Base-by-base conservation (phyloP, 2,329 filamentous ascomycete genomes). In the Apiospora phragmitis region DNA sequence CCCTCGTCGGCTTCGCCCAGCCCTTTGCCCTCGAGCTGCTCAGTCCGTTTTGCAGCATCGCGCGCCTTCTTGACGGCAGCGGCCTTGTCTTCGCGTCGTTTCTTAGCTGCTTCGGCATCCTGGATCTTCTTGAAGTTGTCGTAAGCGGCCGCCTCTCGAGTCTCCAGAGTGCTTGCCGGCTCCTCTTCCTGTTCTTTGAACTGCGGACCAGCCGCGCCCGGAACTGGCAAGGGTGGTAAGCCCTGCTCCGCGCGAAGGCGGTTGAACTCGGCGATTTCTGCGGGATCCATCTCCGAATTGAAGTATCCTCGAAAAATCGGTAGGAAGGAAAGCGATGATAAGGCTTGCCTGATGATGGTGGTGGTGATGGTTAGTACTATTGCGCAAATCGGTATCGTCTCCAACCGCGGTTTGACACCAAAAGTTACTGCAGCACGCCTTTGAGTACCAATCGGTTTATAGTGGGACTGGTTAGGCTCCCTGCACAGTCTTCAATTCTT, bases 241-340 rank as follows among this genome's bases (percentile, higher is more conserved):
- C 95, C 95, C 84, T 98, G 90, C 67, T 94, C 94, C 76, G 92
- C 87, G 77, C 95, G 94, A 78, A 98, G 92, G 79, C 95, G 93
- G 85, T 98, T 98, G 75, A 94, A 94, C 87, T 98, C 94, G 82
- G 97, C 93, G 79, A 98, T 95, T 38, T 93, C 92, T 62, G 93
- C 89, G 76, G 90, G 85, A 80, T 91, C 89, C 85, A 90, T 90
- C 65, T 75, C 83, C 18, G 14, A 38, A 14, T n/a, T 21, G 21
- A 24, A 62, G 32, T 38, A 12, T n/a, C 21, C 76, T 66, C 71
- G 67, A 68, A 21, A 66, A 24, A 67, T 29, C 4, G 38, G 16
- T 21, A 35, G 16, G 21, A 42, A 3, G 16, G 18, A 68, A 29
- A 26, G 11, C 29, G 24, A 26, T 41, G 47, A 11, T 21, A 32